Conservation (phyloP, 306 rosid genomes). For the Cicer arietinum region DNA sequence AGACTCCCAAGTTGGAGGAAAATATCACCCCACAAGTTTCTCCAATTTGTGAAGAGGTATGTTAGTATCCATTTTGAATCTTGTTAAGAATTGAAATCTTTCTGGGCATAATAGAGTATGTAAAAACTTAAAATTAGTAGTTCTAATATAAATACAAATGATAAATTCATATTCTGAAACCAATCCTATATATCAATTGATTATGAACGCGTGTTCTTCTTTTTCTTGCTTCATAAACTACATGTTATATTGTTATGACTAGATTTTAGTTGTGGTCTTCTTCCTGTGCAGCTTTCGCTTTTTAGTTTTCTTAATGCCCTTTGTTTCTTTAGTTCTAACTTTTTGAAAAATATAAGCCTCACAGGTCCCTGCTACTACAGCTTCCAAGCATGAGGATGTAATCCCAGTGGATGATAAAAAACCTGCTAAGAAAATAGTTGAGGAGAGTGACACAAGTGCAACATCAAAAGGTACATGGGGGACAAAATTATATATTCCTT, state of each 20-base stretch:
- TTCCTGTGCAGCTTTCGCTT: neutral
- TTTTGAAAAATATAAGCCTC: conserved; percentile 36
- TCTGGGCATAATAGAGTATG: neutral
- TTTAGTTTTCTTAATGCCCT: conserved; percentile 13
- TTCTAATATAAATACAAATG: conserved; percentile 21
- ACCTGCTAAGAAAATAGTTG: conserved; percentile 34
- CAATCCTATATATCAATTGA: neutral
- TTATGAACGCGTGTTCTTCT: too few species aligned
- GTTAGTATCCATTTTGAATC: conserved; percentile 40
- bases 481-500: neutral
- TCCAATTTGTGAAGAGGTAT: conserved; percentile 56
- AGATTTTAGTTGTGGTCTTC: too few species aligned
- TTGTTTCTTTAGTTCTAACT: conserved; percentile 33
- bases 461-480: conserved; percentile 57
- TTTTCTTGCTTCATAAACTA: too few species aligned
- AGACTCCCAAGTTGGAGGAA: conserved; percentile 36
- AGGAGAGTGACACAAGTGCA: conserved; percentile 34
- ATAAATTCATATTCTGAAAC: conserved; percentile 3
- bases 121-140: neutral
- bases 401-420: conserved; percentile 56
- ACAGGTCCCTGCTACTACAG: conserved; percentile 53
- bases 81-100: conserved; percentile 29
- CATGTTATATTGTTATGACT: too few species aligned
- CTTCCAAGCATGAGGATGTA: conserved; percentile 29
- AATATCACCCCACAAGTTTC: conserved; percentile 32